These are phyloP conservation scores for Chlamydomonas incerta DNA, from an alignment of 139 green algal genomes.

Conservation along the genomic window DNA sequence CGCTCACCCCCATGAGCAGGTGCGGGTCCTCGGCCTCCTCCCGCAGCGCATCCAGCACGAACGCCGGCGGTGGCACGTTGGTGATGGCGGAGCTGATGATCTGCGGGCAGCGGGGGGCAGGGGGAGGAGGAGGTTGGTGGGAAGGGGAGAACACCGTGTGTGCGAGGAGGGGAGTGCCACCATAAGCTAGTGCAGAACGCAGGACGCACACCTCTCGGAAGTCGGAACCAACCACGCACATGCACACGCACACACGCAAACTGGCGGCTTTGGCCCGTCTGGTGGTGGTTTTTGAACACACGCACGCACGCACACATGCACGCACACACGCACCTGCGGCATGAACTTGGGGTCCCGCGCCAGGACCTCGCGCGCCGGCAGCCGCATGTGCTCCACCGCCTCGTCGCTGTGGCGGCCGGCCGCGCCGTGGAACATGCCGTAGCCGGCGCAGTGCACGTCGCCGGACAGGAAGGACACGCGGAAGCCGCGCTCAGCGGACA, in stretches of 20 bases:
- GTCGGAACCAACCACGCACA: too few species aligned
- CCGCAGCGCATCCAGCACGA: slow-evolving; percentile 46
- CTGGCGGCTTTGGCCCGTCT: too few species aligned
- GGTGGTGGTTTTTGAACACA: too few species aligned
- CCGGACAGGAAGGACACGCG: slow-evolving; percentile 43
- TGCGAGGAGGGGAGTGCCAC: too few species aligned
- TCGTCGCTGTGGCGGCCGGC: background rate
- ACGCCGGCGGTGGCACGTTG: slow-evolving; percentile 55
- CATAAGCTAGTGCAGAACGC: too few species aligned
- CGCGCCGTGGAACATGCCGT: slow-evolving; percentile 23
- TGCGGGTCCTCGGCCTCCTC: background rate
- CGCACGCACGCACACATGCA: too few species aligned
- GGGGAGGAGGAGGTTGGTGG: background rate
- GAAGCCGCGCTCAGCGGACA: slow-evolving; percentile 1
- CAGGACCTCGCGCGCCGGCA: background rate
- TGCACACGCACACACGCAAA: too few species aligned
- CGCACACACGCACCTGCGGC: background rate
- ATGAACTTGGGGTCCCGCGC: slow-evolving; percentile 30
- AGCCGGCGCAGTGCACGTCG: slow-evolving; percentile 47
- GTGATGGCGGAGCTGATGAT: slow-evolving; percentile 62
- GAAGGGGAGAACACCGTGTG: background rate
- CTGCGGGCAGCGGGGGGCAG: slow-evolving; percentile 1
- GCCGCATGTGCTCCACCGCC: background rate
- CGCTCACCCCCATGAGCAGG: background rate
- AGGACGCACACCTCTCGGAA: too few species aligned